These are phyloP conservation scores for Arthrobotrys sphaeroides DNA, from an alignment of 2,329 filamentous ascomycete species.

Conservation along the genomic window DNA sequence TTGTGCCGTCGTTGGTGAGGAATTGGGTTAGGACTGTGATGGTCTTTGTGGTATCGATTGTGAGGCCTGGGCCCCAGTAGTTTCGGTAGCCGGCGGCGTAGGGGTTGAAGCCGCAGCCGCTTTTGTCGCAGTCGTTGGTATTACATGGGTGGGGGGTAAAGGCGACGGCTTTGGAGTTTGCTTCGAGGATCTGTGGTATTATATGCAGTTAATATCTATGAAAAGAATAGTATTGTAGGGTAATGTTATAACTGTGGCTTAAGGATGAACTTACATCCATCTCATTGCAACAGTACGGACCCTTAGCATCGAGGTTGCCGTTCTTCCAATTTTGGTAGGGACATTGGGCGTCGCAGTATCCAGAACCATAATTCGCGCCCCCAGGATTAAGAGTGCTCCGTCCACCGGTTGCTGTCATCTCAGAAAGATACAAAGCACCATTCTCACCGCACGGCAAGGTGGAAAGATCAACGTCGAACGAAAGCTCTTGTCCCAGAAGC, in stretches of 20 bases:
- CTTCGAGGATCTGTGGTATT: conserved; percentile 54
- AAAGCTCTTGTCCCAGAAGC: conserved; percentile 63
- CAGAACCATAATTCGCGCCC: conserved; percentile 65
- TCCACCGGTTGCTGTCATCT: conserved; percentile 60
- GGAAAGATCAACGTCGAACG: conserved; percentile 63
- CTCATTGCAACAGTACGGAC: conserved; percentile 66
- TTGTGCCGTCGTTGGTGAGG: conserved; percentile 46
- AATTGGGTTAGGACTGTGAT: conserved; percentile 55
- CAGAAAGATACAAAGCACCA: conserved; percentile 61
- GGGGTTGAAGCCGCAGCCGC: conserved; percentile 54
- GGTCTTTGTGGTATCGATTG: conserved; percentile 53
- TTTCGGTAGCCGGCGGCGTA: conserved; percentile 48
- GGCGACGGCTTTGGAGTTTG: conserved; percentile 53
- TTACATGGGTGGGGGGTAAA: conserved; percentile 56
- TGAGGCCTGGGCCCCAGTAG: conserved; percentile 54
- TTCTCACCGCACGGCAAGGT: conserved; percentile 63
- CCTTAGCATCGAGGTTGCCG: conserved; percentile 60
- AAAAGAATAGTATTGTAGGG: no score
- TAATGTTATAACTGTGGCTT: no score
- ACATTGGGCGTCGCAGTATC: conserved; percentile 64
- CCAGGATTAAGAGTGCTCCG: conserved; percentile 60
- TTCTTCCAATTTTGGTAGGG: conserved; percentile 61
- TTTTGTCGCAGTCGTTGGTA: conserved; percentile 27
- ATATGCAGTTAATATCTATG: not conserved
- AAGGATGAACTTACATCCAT: conserved; percentile 63